A percentile compares a stretch with the other conserved stretches of the same genome.
Evolutionary conservation across 208 protist genomes (phyloP).

Genomic region (Trypanosomatidae sp.): DNA sequence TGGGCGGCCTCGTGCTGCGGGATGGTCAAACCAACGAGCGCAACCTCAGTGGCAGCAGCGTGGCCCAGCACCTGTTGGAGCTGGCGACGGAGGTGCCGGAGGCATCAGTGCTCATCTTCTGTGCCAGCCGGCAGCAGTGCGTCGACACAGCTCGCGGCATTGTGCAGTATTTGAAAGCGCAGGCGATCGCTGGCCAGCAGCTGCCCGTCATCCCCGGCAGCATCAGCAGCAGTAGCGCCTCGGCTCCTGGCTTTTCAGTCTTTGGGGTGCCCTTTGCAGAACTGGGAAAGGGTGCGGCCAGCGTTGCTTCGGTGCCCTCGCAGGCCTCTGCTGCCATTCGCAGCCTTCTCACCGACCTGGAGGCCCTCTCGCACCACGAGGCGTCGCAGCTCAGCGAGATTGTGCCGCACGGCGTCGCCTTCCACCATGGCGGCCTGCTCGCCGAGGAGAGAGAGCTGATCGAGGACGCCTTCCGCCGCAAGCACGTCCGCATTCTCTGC

Average conservation of each 20-base stretch:
- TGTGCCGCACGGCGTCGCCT: conserved; percentile 72
- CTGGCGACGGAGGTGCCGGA: conserved; percentile 68
- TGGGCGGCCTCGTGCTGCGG: conserved; percentile 56
- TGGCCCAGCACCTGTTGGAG: conserved; percentile 46
- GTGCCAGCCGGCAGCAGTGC: conserved; percentile 73
- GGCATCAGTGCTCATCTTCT: conserved; percentile 83
- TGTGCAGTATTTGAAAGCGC: conserved; percentile 30
- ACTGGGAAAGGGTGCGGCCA: background rate
- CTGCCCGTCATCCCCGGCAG: background rate
- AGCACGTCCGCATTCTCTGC: conserved; percentile 78
- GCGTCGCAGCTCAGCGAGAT: conserved; percentile 47
- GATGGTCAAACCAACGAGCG: conserved; percentile 44
- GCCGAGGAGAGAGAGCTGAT: conserved; percentile 81
- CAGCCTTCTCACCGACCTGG: conserved; percentile 47
- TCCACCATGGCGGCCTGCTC: conserved; percentile 88
- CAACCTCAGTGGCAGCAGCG: conserved; percentile 34
- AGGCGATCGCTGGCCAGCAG: conserved; percentile 20
- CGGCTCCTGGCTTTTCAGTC: background rate
- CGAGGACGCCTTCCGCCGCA: conserved; percentile 73
- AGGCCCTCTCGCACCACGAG: conserved; percentile 34
- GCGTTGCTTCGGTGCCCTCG: conserved; percentile 18
- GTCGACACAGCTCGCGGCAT: conserved; percentile 68
- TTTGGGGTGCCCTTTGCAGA: conserved; percentile 2
- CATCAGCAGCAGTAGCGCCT: background rate
- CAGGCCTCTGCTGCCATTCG: conserved; percentile 18